phyloP scores from a whole-genome alignment of 768 basidiomycete genomes.

The Hypholoma fasciculare region DNA sequence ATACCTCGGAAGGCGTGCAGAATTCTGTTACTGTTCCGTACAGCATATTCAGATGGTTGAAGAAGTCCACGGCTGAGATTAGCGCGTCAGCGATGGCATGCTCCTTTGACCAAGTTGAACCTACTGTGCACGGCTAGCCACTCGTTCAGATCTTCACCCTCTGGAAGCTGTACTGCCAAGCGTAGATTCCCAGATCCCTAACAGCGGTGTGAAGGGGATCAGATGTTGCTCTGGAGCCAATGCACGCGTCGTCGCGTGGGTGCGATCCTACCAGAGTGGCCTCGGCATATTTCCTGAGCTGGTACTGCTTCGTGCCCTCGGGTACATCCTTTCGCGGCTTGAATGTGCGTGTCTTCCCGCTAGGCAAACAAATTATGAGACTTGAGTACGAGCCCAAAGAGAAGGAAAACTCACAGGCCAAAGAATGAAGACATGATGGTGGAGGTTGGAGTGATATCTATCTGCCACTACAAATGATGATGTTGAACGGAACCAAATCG shows the following conservation, averaged over 20 bases:
- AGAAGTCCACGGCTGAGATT: slow-evolving; percentile 92
- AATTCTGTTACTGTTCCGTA: slow-evolving; percentile 99
- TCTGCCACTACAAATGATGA: no score
- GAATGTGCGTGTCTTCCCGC: slow-evolving; percentile 92
- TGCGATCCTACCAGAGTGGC: slow-evolving; percentile 74
- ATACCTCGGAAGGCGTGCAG: slow-evolving; percentile 89
- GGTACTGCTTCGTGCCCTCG: slow-evolving; percentile 97
- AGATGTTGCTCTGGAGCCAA: neutral
- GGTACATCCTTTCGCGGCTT: slow-evolving; percentile 94
- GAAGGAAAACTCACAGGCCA: slow-evolving; percentile 60
- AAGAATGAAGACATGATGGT: slow-evolving; percentile 82
- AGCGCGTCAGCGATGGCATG: neutral
- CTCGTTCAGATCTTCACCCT: slow-evolving; percentile 96
- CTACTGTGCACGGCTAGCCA: slow-evolving; percentile 99
- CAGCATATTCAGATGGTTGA: slow-evolving; percentile 99
- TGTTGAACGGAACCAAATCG: slow-evolving; percentile 6
- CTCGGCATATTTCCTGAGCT: slow-evolving; percentile 96
- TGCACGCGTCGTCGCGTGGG: neutral
- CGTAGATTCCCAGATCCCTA: slow-evolving; percentile 96
- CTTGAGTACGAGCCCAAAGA: neutral
- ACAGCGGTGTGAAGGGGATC: slow-evolving; percentile 4
- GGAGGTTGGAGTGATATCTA: neutral
- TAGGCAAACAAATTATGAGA: slow-evolving; percentile 25
- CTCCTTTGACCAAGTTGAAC: slow-evolving; percentile 17
- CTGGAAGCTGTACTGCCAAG: slow-evolving; percentile 89